Percentiles rank a stretch among this genome's conserved stretches.
Conservation (phyloP, 345 rosid genomes). For the Eutrema yunnanense region DNA sequence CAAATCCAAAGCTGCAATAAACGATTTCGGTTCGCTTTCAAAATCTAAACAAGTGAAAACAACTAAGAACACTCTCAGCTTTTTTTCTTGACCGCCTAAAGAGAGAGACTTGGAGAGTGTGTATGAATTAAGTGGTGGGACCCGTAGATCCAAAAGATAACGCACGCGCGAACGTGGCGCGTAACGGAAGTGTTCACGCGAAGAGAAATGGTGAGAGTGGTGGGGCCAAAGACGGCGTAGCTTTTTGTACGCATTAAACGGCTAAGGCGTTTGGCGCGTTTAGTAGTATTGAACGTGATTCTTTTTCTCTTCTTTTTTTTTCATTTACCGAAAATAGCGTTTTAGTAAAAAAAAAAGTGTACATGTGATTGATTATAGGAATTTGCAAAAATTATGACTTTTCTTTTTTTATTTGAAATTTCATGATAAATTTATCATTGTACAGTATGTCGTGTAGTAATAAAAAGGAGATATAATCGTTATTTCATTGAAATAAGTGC, state of each 20-base stretch:
- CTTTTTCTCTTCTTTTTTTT: neutral
- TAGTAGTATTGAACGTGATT: neutral
- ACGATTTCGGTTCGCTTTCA: neutral
- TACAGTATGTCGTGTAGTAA: too few relatives aligned
- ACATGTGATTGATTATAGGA: too few relatives aligned
- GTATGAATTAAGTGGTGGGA: conserved; percentile 23
- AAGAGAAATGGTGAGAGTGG: neutral
- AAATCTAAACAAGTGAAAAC: neutral
- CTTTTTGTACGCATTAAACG: neutral
- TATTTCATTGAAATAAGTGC: too few relatives aligned
- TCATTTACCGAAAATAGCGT: conserved; percentile 1
- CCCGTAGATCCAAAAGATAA: neutral
- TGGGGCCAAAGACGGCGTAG: conserved; percentile 16
- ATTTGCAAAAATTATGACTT: too few relatives aligned
- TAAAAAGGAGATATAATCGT: too few relatives aligned
- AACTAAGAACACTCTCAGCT: neutral
- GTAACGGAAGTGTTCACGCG: neutral
- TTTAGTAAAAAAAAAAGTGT: neutral
- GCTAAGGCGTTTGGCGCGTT: neutral
- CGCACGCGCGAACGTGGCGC: conserved; percentile 22
- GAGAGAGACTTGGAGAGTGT: neutral
- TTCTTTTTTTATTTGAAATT: too few relatives aligned
- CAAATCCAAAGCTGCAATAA: neutral
- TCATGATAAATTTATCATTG: too few relatives aligned
- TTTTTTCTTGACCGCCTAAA: conserved; percentile 21